A percentile compares a stretch with the other conserved stretches of the same genome.
These are phyloP conservation scores for Rosa rugosa DNA, from an alignment of 306 rosid genomes.

Conservation along the genomic window DNA sequence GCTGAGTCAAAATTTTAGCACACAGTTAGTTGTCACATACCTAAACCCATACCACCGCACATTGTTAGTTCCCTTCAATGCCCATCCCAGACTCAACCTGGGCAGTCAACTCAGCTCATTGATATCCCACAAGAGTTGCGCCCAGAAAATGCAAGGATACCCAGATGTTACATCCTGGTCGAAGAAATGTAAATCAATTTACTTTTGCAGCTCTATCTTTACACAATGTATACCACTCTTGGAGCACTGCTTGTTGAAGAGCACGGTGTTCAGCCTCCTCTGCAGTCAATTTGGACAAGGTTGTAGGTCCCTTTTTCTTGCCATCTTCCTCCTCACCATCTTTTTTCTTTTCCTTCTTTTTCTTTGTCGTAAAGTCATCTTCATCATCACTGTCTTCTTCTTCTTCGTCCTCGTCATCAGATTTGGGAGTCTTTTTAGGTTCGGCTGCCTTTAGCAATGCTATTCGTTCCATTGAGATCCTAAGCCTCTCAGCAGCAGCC, in stretches of 20 bases:
- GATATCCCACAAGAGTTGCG: conserved; percentile 32
- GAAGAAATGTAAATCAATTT: conserved; percentile 27
- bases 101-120: conserved; percentile 28
- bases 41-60: conserved; percentile 38
- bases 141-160: conserved; percentile 28
- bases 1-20: conserved; percentile 24
- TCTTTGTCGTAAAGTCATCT: conserved; percentile 32
- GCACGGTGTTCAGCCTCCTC: conserved; percentile 98
- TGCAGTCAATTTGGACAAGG: conserved; percentile 82
- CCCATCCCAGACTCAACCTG: conserved; percentile 27
- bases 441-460: conserved; percentile 93
- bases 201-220: conserved; percentile 81
- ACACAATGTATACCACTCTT: conserved; percentile 90
- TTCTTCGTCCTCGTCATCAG: conserved; percentile 48
- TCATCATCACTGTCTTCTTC: conserved; percentile 32
- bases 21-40: conserved; percentile 33
- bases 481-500: conserved; percentile 91
- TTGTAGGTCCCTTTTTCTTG: conserved; percentile 80
- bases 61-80: conserved; percentile 29
- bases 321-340: conserved; percentile 57
- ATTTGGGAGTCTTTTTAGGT: conserved; percentile 69
- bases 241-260: conserved; percentile 96
- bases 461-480: conserved; percentile 92
- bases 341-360: conserved; percentile 44
- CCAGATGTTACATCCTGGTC: conserved; percentile 9